These are phyloP conservation scores for Boletus barrowsii DNA, from an alignment of 768 basidiomycete species.

Conservation along the genomic window DNA sequence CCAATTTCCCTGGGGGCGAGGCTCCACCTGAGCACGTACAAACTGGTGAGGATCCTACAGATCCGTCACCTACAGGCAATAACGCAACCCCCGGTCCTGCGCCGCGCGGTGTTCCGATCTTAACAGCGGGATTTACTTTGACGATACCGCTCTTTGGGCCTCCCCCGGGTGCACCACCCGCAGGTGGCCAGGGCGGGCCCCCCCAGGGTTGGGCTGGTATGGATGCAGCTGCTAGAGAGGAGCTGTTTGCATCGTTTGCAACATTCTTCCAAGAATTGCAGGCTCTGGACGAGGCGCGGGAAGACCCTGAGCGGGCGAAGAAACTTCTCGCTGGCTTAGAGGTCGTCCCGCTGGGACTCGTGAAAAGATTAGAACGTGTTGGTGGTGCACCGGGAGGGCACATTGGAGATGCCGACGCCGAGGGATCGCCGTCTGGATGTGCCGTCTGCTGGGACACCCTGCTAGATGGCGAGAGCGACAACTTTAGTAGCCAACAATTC, in stretches of 20 bases:
- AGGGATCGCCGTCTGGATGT: constrained; percentile 44
- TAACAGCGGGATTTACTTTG: constrained; percentile 34
- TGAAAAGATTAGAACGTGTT: constrained; percentile 58
- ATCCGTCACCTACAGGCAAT: constrained; percentile 18
- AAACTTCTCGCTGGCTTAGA: constrained; percentile 62
- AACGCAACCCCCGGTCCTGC: constrained; percentile 22
- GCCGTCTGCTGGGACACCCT: constrained; percentile 77
- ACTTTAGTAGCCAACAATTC: constrained; percentile 17
- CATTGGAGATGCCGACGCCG: constrained; percentile 31
- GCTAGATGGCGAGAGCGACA: constrained; percentile 44
- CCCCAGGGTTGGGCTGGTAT: constrained; percentile 10
- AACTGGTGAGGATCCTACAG: constrained; percentile 27
- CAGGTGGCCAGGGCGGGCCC: constrained; percentile 2
- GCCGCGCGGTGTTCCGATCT: constrained; percentile 20
- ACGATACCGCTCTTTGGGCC: constrained; percentile 34
- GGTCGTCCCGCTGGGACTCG: constrained; percentile 61
- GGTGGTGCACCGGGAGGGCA: constrained; percentile 37
- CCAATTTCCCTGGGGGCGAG: constrained; percentile 13
- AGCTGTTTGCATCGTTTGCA: constrained; percentile 25
- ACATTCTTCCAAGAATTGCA: constrained; percentile 30
- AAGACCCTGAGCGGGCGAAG: constrained; percentile 68
- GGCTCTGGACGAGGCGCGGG: constrained; percentile 37
- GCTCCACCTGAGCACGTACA: constrained; percentile 21
- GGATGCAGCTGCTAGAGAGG: constrained; percentile 21
- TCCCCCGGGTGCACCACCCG: constrained; percentile 9